Evolutionary conservation across 345 rosid genomes (phyloP), one percentile per base, ranked within the genome.

Genomic region (Acer negundo): DNA sequence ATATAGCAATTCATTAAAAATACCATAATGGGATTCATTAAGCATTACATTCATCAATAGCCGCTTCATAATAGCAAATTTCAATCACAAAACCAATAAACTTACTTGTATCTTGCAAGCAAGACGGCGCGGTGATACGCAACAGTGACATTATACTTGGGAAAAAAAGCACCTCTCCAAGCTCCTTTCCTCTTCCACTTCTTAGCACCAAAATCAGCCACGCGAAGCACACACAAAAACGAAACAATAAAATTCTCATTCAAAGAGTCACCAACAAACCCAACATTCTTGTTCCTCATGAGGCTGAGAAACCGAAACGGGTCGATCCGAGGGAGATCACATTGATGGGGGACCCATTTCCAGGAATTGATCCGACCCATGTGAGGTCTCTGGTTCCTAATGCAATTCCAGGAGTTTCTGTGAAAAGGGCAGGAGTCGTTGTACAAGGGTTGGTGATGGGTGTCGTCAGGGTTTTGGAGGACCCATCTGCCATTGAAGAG

Each of bases 141-240:
- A 35, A 94, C 97, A 1, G 95, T 93, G 78, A 92, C 97, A 77
- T 91, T 96, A 38, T 80, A 96, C 53, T 82, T 85, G 6, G 99
- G 99, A 71, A 94, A 96, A 71, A 86, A 90, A 83, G 87, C 97
- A 23, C 99, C 99, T 75, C 97, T 89, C 99, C 98, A 96, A 79
- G 99, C 98, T 20, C 94, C 91, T 56, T 87, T 96, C 88, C 80
- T 94, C 83, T 94, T 96, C 97, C 99, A 94, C 80, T 90, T 94
- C 68, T 81, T 87, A 61, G 97, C 93, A 69, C 85, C 85, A 15
- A 47, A 49, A 81, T 96, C 97, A 76, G 91, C 97, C 65, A 67
- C 84, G 79, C 98, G 91, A 80, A 96, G 91, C 62, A 86, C 75
- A 80, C 99, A 94, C 85, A 96, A 63, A 62, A 92, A 85, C 67